Evolutionary conservation across 2,329 filamentous ascomycete species (phyloP).

Genomic region (Alternaria viburni): DNA sequence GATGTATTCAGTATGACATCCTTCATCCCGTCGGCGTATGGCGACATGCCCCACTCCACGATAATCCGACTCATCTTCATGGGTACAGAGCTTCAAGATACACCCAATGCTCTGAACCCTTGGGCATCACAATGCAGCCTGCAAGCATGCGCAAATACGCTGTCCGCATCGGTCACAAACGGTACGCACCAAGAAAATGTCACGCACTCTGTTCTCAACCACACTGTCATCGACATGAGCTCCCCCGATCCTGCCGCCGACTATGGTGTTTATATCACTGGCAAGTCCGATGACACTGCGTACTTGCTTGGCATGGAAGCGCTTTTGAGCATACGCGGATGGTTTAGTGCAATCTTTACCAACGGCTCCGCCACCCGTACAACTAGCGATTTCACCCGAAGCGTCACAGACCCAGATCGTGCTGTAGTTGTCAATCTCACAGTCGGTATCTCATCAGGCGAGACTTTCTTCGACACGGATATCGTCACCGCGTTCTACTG

Average conservation of each 20-base stretch:
- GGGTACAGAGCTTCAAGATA: conserved; percentile 17
- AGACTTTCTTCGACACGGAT: conserved; percentile 22
- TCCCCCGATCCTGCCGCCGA: conserved; percentile 12
- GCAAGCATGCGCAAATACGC: conserved; percentile 15
- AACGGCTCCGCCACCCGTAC: conserved; percentile 22
- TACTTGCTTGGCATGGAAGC: conserved; percentile 18
- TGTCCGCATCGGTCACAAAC: conserved; percentile 16
- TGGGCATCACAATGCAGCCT: conserved; percentile 21
- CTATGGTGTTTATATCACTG: conserved; percentile 14
- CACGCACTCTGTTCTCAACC: conserved; percentile 11
- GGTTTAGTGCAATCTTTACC: conserved; percentile 20
- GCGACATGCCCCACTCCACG: conserved; percentile 21
- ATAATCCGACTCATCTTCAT: conserved; percentile 19
- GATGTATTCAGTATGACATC: conserved; percentile 25
- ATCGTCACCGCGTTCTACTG: conserved; percentile 22
- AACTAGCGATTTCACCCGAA: conserved; percentile 19
- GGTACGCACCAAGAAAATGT: conserved; percentile 21
- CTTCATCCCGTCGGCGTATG: conserved; percentile 21
- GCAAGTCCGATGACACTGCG: conserved; percentile 1
- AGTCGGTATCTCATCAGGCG: conserved; percentile 20
- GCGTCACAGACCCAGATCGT: conserved; percentile 18
- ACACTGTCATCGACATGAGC: conserved; percentile 18
- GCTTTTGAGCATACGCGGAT: conserved; percentile 17
- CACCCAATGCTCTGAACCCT: conserved; percentile 8
- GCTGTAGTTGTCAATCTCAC: conserved; percentile 22